Evolutionary conservation across 2,329 filamentous ascomycete genomes (phyloP).

Genomic region (Rhytidhysteron rufulum): DNA sequence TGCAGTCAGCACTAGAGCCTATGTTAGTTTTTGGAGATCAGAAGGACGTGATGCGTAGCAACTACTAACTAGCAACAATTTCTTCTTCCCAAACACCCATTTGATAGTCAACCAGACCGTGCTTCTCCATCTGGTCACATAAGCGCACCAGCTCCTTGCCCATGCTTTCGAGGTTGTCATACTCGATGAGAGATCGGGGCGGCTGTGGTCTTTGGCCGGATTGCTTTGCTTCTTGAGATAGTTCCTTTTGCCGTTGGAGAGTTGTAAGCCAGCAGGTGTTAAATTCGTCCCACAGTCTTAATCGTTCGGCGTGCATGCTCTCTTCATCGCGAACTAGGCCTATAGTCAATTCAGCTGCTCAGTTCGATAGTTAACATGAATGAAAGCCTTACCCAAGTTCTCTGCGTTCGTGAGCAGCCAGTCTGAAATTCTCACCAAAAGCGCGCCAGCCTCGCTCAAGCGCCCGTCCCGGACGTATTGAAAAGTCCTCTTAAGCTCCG

Average conservation of each 20-base stretch:
- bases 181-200: conserved; percentile 63
- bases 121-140: conserved; percentile 81
- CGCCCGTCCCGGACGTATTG: conserved; percentile 63
- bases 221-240: conserved; percentile 58
- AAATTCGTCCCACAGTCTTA: conserved; percentile 90
- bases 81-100: conserved; percentile 95
- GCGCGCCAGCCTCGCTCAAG: conserved; percentile 56
- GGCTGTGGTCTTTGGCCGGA: conserved; percentile 55
- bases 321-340: conserved; percentile 83
- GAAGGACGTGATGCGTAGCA: not conserved
- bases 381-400: conserved; percentile 57
- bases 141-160: conserved; percentile 76
- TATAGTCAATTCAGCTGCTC: conserved; percentile 49
- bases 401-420: conserved; percentile 65
- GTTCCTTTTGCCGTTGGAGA: conserved; percentile 77
- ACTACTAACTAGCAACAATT: conserved; percentile 71
- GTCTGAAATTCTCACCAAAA: conserved; percentile 60
- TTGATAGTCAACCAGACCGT: conserved; percentile 95
- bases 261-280: conserved; percentile 87
- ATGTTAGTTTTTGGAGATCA: conserved; percentile 9
- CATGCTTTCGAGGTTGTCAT: conserved; percentile 70
- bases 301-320: conserved; percentile 67
- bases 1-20: conserved; percentile 46
- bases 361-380: conserved; percentile 13
- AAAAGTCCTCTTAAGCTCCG: conserved; percentile 61